Percentiles rank a stretch among this genome's conserved stretches.
Conservation (phyloP, 768 basidiomycete genomes). For the Termitomyces titanicus region DNA sequence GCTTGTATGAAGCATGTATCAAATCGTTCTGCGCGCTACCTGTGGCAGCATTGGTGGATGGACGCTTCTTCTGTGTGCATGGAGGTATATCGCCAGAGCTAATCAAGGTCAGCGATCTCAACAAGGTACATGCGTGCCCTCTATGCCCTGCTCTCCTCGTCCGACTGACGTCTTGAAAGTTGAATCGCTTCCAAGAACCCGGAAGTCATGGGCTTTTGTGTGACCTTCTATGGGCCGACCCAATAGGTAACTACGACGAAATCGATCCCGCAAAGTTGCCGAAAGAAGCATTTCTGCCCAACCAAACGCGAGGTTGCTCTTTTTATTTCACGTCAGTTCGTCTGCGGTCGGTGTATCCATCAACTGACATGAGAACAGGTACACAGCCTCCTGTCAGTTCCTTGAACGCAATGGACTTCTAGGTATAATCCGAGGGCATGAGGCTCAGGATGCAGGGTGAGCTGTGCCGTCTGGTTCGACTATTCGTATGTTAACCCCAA, state of each 20-base stretch:
- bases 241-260: constrained; percentile 86
- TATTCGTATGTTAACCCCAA: neutral
- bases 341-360: neutral
- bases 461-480: constrained; percentile 15
- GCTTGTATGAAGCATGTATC: constrained; percentile 90
- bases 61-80: constrained; percentile 96
- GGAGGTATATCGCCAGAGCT: constrained; percentile 93
- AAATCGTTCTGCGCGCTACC: constrained; percentile 89
- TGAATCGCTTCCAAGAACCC: constrained; percentile 92
- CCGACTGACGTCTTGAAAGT: constrained; percentile 35
- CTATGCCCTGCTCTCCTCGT: constrained; percentile 3
- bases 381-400: constrained; percentile 89
- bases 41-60: constrained; percentile 87
- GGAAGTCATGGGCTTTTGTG: constrained; percentile 89
- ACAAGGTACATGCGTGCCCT: constrained; percentile 44
- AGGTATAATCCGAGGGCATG: constrained; percentile 94
- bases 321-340: constrained; percentile 83
- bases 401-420: constrained; percentile 87
- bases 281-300: constrained; percentile 70
- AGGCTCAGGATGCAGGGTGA: constrained; percentile 95
- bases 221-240: constrained; percentile 96
- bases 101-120: constrained; percentile 71
- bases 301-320: constrained; percentile 85
- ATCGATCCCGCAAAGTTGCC: constrained; percentile 47
- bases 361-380: constrained; percentile 39